Base-by-base conservation (phyloP, 805 yeast genomes). In the Kodamaea nitidulidarum region DNA sequence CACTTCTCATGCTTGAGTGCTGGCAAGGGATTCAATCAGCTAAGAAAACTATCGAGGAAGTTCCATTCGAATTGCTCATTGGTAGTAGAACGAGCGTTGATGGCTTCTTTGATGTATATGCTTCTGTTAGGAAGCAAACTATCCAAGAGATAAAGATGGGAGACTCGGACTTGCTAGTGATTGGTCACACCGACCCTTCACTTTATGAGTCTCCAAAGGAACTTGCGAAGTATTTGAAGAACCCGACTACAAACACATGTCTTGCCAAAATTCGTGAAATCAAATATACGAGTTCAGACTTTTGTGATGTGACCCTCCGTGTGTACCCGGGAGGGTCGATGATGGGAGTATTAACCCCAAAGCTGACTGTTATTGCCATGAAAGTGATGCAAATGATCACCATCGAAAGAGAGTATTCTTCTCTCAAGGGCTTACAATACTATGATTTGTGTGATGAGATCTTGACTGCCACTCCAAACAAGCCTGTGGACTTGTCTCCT, bases 1-100 rank as follows among this genome's bases (percentile, higher is more conserved):
- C 98, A 0, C 67, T 93, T 31, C 64, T 93, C 32, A 63, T 90
- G 55, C 62, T 91, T 29, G 99, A 93, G 62, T 85, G 95, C 46
- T 95, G 98, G 97, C 95, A 90, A 53, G 84, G 87, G 0, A 75
- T 93, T 18, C 82, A 80, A 47, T 72, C 86, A 4, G 79, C 93
- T 0, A 80, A 84, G 45, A 78, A 77, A 36, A 77, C 84, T 12
- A 75, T 74, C 7, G 75, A 74, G 35, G 72, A 68, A 39, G 61
- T 51, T 4, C 88, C 95, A 0, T 82, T 90, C 55, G 73, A 72
- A 21, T 50, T 90, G 2, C 65, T 76, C 2, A 66, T 90, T 14
- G 97, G 95, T 3, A 84, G 88, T 25, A 74, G 96, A 49, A 76
- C 88, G 2, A 79, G 86, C 1, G 83, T 86, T 11, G 95, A 88